Percentiles rank a stretch among this genome's conserved stretches.
Evolutionary conservation across 176 grass and related monocot species (phyloP).

Genomic region (Ananas comosus): DNA sequence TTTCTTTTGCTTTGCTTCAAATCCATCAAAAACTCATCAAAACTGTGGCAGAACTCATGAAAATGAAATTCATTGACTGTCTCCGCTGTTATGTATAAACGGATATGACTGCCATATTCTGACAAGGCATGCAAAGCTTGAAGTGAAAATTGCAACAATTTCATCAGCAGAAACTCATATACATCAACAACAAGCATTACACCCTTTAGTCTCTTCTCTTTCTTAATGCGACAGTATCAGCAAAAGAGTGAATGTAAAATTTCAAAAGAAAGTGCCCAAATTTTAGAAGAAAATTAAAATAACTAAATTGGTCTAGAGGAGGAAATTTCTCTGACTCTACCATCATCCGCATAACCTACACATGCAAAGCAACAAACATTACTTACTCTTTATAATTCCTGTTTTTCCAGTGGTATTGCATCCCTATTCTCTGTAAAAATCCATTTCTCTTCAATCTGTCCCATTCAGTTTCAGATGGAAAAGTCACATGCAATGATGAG

Average conservation of each 20-base stretch:
- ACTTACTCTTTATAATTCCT: slow-evolving; percentile 75
- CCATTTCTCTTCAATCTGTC: slow-evolving; percentile 61
- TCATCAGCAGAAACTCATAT: too few relatives aligned
- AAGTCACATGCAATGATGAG: slow-evolving; percentile 89
- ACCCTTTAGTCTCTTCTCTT: too few relatives aligned
- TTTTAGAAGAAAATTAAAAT: neutral
- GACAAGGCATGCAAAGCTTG: too few relatives aligned
- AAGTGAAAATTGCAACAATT: too few relatives aligned
- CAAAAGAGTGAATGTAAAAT: too few relatives aligned
- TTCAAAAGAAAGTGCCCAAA: too few relatives aligned
- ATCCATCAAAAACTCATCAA: slow-evolving; percentile 99
- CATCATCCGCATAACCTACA: neutral
- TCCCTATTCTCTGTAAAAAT: slow-evolving; percentile 67
- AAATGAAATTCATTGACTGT: slow-evolving; percentile 24
- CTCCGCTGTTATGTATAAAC: neutral
- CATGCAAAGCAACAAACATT: neutral
- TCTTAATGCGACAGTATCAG: too few relatives aligned
- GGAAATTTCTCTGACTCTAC: neutral
- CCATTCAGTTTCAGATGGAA: slow-evolving; percentile 92
- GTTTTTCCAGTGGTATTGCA: slow-evolving; percentile 98
- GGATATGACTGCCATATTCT: neutral
- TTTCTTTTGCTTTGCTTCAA: slow-evolving; percentile 85
- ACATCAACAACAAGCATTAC: too few relatives aligned
- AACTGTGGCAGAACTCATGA: slow-evolving; percentile 28
- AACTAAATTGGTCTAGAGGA: neutral